Evolutionary conservation across 2,329 filamentous ascomycete species (phyloP).

Genomic region (Pleurostoma richardsiae): DNA sequence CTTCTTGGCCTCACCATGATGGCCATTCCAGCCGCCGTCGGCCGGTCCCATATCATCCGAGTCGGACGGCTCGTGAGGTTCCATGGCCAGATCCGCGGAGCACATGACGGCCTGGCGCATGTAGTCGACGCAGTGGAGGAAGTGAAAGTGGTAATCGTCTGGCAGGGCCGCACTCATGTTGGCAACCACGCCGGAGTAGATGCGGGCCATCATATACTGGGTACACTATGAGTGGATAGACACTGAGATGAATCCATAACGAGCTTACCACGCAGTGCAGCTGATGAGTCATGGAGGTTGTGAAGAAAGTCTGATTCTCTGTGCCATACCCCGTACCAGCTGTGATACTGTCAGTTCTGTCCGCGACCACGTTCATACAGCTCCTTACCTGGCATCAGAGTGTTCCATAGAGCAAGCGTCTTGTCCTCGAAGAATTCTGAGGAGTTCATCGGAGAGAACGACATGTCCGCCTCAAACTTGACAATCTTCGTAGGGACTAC

Average conservation of each 20-base stretch:
- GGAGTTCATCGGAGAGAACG: constrained; percentile 30
- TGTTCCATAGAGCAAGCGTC: constrained; percentile 30
- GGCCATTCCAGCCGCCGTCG: constrained; percentile 16
- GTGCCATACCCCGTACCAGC: constrained; percentile 29
- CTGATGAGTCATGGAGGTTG: constrained; percentile 34
- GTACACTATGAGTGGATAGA: background rate
- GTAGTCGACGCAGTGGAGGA: constrained; percentile 26
- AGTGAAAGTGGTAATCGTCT: constrained; percentile 25
- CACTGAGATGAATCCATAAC: background rate
- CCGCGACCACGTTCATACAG: background rate
- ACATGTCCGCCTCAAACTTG: constrained; percentile 30
- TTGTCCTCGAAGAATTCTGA: constrained; percentile 31
- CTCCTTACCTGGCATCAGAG: constrained; percentile 30
- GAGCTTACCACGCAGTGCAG: constrained; percentile 30
- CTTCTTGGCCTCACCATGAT: constrained; percentile 11
- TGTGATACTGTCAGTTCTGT: constrained; percentile 5
- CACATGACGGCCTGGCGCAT: constrained; percentile 18
- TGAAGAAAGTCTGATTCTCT: constrained; percentile 28
- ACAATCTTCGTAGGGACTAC: constrained; percentile 28
- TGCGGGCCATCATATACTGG: constrained; percentile 27
- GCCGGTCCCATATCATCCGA: constrained; percentile 13
- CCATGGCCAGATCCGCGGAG: constrained; percentile 15
- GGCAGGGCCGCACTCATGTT: constrained; percentile 13
- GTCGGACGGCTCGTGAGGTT: constrained; percentile 14
- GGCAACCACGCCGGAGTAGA: constrained; percentile 19